Base-by-base conservation (phyloP, 129 eudicot genomes). In the Flaveria robusta region DNA sequence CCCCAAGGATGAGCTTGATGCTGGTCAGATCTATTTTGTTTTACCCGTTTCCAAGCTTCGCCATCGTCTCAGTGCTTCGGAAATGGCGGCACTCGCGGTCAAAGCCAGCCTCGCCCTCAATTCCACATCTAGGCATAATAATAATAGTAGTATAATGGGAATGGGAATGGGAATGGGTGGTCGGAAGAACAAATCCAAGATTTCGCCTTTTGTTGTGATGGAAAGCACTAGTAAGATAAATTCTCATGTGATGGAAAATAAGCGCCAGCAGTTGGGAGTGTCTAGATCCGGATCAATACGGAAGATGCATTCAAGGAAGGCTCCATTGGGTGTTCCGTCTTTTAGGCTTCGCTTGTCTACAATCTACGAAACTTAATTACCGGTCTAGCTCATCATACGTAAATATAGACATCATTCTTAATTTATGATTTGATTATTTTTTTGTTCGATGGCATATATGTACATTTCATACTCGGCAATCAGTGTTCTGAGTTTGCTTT, bases 71-170 rank as follows among this genome's bases (percentile, higher is more conserved):
- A 77, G 68, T 29, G 97, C 91, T 3, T 82, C 97, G 2, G 93
- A 88, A 50, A 88, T 91, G 97, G 97, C 97, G 2, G 89, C 93
- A 5, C 77, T 91, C 1, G 96, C 96, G 3, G 93, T 91, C 16
- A 91, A 86, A 74, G 96, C 96, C 55, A 86, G 93, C 83, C 71
- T 64, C 18, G 96, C 96, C 7, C 82, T 90, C 11, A 71, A 74
- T 0, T 13, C 51, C 14, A 76, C 26, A 26, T 23, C 34, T 6
- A 5, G 2, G 23, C 5, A 11, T 14, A 27, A 16, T 1, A 15
- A 5, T 63, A n/a, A n/a, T n/a, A n/a, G n/a, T n/a, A n/a, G n/a
- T n/a, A n/a, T n/a, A n/a, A 7, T 34, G 39, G 8, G 39, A 34
- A 34, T 34, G 8, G 39, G 39, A n/a, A 7, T 34, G 39, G 8